Evolutionary conservation across 176 grass and related monocot genomes (phyloP), one percentile per base, ranked within the genome.

Genomic region (Oryza brachyantha): DNA sequence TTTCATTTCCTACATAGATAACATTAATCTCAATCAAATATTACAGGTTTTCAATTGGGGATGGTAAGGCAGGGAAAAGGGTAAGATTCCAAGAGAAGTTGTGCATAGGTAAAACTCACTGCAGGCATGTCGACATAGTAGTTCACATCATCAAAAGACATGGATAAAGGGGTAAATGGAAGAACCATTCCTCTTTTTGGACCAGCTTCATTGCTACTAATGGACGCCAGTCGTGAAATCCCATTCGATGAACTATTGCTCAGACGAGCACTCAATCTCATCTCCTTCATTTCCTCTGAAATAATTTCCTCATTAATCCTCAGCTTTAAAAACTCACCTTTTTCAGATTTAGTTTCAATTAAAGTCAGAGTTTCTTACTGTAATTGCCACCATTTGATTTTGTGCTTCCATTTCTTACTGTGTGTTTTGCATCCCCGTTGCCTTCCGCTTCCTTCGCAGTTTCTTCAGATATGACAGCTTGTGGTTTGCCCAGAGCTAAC

Each of bases 381-480:
- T 83, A 76, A 75, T 81, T 88, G 71, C 73, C 78, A 66, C 46
- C 31, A 42, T 76, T 63, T 76, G 58, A 62, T 64, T 77, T 75
- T 65, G 59, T 86, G 71, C 84, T 86, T 12, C 72, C 69, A 48
- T 86, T 83, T 69, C 92, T 86, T 77, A 52, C 76, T 2, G 61
- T 10, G 41, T 73, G 75, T 46, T 69, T 83, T 73, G 70, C 70
- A 61, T 84, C 72, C 21, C 40, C 75, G 34, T 86, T 89, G 57
- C 54, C 81, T 89, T 99, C 92, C 28, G 26, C 83, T 87, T 91
- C 90, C 37, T 75, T 82, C 75, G 88, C 92, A 57, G 84, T 78
- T 91, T 95, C 96, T 99, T 99, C 90, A 87, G 96, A 99, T 93
- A 99, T 91, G 68, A 95, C 74, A 87, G 92, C 90, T 95, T 95